phyloP scores from a whole-genome alignment of 345 rosid species.

The Acer yangbiense region DNA sequence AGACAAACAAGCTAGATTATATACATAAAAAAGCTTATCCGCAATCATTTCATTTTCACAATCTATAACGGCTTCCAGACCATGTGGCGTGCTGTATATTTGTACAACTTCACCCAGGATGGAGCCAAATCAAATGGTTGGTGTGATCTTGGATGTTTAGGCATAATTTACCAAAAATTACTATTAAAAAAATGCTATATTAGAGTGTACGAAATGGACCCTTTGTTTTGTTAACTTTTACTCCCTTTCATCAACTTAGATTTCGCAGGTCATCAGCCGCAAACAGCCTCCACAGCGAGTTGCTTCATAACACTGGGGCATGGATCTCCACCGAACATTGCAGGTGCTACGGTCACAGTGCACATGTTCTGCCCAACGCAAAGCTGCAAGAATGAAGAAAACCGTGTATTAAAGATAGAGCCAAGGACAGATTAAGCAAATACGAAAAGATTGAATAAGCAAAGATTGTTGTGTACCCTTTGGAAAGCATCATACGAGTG shows the following conservation, averaged over 20 bases:
- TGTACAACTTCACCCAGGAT: constrained; percentile 76
- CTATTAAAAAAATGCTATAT: constrained; percentile 23
- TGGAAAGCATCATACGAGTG: constrained; percentile 95
- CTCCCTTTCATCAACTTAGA: constrained; percentile 10
- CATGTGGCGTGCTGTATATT: constrained; percentile 57
- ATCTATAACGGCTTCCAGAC: constrained; percentile 29
- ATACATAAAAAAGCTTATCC: constrained; percentile 30
- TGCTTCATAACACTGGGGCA: constrained; percentile 92
- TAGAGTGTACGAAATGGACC: constrained; percentile 26
- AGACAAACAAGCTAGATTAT: constrained; percentile 14
- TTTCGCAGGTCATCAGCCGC: constrained; percentile 48
- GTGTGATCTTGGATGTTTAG: constrained; percentile 24
- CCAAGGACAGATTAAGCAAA: neutral
- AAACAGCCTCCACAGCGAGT: constrained; percentile 85
- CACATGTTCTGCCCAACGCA: constrained; percentile 91
- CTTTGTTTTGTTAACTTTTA: neutral
- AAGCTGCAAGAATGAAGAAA: constrained; percentile 51
- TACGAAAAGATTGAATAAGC: neutral
- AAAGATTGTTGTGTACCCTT: constrained; percentile 50
- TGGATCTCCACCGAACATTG: constrained; percentile 96
- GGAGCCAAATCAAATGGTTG: constrained; percentile 38
- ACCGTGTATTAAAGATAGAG: neutral
- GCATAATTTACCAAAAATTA: constrained; percentile 18
- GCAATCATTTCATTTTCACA: constrained; percentile 43
- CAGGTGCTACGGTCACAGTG: constrained; percentile 92